These are phyloP conservation scores for Euclidium syriacum DNA, from an alignment of 345 rosid species.

Conservation along the genomic window DNA sequence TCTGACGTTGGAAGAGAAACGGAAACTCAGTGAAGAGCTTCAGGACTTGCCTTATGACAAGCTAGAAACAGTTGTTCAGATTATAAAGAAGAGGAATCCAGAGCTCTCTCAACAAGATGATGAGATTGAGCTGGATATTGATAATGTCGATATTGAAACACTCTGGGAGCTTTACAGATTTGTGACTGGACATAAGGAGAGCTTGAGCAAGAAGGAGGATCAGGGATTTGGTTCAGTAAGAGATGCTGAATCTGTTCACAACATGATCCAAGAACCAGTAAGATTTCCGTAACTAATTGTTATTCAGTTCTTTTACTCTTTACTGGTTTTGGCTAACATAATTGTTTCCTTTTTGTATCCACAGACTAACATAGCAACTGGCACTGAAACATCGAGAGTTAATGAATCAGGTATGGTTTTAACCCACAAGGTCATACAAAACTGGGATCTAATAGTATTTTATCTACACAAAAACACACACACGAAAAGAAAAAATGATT, in stretches of 20 bases:
- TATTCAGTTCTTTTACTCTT: conserved; percentile 11
- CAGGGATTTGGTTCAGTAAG: conserved; percentile 39
- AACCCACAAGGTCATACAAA: neutral
- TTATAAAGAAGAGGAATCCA: conserved; percentile 74
- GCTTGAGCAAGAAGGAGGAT: conserved; percentile 44
- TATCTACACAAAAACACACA: neutral
- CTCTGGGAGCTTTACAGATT: conserved; percentile 86
- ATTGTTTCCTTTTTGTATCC: conserved; percentile 14
- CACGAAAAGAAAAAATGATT: neutral
- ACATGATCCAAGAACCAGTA: conserved; percentile 28
- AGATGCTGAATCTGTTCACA: conserved; percentile 37
- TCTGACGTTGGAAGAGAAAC: conserved; percentile 83
- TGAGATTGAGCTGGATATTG: conserved; percentile 92
- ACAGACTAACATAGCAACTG: conserved; percentile 16
- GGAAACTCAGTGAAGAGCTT: conserved; percentile 60
- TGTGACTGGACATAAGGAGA: conserved; percentile 47
- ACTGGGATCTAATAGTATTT: neutral
- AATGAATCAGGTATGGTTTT: conserved; percentile 27
- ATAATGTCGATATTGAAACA: conserved; percentile 65
- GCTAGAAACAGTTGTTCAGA: conserved; percentile 68
- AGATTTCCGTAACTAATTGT: conserved; percentile 9
- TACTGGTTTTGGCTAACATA: neutral
- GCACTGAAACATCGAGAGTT: conserved; percentile 21
- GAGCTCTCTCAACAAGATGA: conserved; percentile 74
- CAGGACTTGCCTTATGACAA: conserved; percentile 76